Conservation (phyloP, 2,329 filamentous ascomycete species). For the Nemania sp. region DNA sequence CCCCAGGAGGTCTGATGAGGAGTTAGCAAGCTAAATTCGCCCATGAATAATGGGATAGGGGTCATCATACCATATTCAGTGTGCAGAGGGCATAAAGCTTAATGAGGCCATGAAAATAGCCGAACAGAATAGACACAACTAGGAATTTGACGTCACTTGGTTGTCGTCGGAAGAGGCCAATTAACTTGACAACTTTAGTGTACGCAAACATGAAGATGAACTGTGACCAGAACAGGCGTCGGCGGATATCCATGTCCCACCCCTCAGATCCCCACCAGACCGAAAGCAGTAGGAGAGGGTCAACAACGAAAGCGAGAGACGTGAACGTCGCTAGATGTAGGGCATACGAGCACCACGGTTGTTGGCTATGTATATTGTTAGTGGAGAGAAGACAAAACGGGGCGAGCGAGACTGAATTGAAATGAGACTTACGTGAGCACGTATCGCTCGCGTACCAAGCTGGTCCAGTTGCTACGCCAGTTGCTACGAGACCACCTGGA, state of each 20-base stretch:
- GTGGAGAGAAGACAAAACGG: conserved; percentile 1
- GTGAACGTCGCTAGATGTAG: conserved; percentile 93
- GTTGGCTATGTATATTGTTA: conserved; percentile 70
- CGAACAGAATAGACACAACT: conserved; percentile 88
- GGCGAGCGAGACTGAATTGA: background rate
- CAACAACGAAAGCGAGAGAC: conserved; percentile 83
- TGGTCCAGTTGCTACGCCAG: conserved; percentile 96
- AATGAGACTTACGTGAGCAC: conserved; percentile 81
- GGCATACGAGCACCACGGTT: conserved; percentile 93
- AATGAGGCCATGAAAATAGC: conserved; percentile 92
- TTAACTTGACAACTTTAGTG: conserved; percentile 90
- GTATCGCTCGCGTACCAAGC: conserved; percentile 83
- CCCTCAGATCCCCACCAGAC: conserved; percentile 75
- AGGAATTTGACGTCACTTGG: conserved; percentile 83
- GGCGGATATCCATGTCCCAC: conserved; percentile 67
- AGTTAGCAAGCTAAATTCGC: conserved; percentile 39
- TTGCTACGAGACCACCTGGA: conserved; percentile 96
- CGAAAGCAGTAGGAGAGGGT: conserved; percentile 77
- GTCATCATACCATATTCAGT: conserved; percentile 77
- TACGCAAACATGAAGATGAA: conserved; percentile 81
- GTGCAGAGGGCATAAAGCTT: conserved; percentile 90
- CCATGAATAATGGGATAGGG: background rate
- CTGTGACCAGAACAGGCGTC: conserved; percentile 70
- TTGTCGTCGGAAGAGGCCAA: conserved; percentile 87
- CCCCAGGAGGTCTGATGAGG: conserved; percentile 87